A percentile compares a stretch with the other conserved stretches of the same genome.
These are phyloP conservation scores for Monilinia fructigena DNA, from an alignment of 2,329 filamentous ascomycete species.

Conservation along the genomic window DNA sequence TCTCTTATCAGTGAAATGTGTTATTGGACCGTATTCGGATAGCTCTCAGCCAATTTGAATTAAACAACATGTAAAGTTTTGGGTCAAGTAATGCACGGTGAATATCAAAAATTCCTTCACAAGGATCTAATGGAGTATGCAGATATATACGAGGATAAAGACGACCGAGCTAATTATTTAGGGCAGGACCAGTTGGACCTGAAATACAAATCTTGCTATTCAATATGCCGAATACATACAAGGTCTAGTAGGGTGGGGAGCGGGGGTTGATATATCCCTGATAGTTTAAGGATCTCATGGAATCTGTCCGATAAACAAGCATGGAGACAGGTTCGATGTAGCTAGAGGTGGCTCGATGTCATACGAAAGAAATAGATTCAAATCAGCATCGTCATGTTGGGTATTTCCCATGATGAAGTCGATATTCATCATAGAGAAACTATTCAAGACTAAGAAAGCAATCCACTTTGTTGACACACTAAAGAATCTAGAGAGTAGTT, in stretches of 20 bases:
- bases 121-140: slow-evolving; percentile 7
- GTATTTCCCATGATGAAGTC: slow-evolving; percentile 13
- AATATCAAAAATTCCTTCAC: not conserved
- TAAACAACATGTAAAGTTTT: slow-evolving; percentile 1
- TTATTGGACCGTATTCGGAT: not conserved
- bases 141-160: not conserved
- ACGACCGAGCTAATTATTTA: slow-evolving; percentile 2
- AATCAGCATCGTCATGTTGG: not conserved
- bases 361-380: slow-evolving; percentile 11
- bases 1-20: slow-evolving; percentile 4
- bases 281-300: not conserved
- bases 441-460: not conserved
- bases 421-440: not conserved
- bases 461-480: slow-evolving; percentile 1
- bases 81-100: not conserved
- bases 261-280: no score
- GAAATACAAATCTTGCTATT: not conserved
- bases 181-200: not conserved
- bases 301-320: not conserved
- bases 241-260: not conserved
- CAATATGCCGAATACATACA: not conserved
- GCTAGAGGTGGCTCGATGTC: slow-evolving; percentile 8
- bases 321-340: slow-evolving; percentile 1
- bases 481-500: slow-evolving; percentile 9
- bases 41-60: not conserved